A percentile compares a stretch with the other conserved stretches of the same genome.
Conservation (phyloP, 1,284 basidiomycete genomes). For the Fomitiporia mediterranea region DNA sequence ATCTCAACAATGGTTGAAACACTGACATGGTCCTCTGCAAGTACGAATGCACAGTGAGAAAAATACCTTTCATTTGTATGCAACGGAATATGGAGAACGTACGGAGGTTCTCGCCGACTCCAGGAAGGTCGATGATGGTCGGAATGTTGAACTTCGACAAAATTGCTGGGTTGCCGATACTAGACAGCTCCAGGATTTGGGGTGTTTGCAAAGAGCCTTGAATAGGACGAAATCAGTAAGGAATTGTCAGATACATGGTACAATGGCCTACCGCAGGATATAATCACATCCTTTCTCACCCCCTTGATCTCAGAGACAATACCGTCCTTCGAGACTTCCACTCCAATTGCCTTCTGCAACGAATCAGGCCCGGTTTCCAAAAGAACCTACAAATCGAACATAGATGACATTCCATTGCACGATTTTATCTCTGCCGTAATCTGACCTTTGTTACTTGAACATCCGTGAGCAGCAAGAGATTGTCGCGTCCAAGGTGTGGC, state of each 20-base stretch:
- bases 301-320: neutral
- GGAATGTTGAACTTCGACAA: constrained; percentile 30
- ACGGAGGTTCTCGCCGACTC: constrained; percentile 32
- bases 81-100: constrained; percentile 24
- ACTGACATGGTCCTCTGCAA: too few species aligned
- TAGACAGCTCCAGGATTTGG: constrained; percentile 32
- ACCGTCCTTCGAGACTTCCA: constrained; percentile 24
- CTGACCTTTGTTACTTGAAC: constrained; percentile 15
- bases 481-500: constrained; percentile 4
- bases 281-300: neutral
- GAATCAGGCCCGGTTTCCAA: neutral
- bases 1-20: neutral
- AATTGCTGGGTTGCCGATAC: constrained; percentile 33
- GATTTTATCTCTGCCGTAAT: neutral
- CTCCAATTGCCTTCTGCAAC: constrained; percentile 26
- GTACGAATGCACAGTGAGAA: too few species aligned
- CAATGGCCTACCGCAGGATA: neutral
- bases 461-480: constrained; percentile 5
- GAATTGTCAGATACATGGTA: neutral
- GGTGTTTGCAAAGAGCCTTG: constrained; percentile 12
- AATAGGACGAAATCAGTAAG: too few species aligned
- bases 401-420: neutral
- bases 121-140: constrained; percentile 32
- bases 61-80: too few species aligned
- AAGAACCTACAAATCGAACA: neutral